Base-by-base conservation (phyloP, 2,329 filamentous ascomycete genomes). In the Aspergillus hortae region DNA sequence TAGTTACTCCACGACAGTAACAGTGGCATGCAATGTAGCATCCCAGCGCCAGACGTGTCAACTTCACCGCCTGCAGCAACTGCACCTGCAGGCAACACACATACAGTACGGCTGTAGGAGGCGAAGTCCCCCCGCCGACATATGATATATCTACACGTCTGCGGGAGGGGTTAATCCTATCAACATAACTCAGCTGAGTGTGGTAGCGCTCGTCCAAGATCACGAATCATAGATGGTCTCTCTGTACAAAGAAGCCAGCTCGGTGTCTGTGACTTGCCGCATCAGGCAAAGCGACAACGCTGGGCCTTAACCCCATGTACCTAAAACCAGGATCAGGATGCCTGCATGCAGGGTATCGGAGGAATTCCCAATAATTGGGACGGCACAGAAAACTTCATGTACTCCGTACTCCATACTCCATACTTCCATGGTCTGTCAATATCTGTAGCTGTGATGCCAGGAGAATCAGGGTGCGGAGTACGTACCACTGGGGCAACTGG, bases 61-160 rank as follows among this genome's bases (percentile, higher is more conserved):
- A 42, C 40, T 23, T 6, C 40, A 12, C 40, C 40, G 14, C 15
- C 40, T 23, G 40, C 40, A 15, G 17, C 17, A 42, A 42, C 40
- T 12, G 40, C 40, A 42, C 40, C 15, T 25, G 40, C 40, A 25
- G 40, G 35, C 15, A 38, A 38, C 14, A 3, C 3, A 42, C 19
- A 21, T 38, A 42, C 40, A 14, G 19, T 9, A 42, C 15, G 6
- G 40, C 17, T 17, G 14, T n/a, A 38, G 35, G 40, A 42, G 40
- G 19, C 38, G 38, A 42, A 15, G 14, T 19, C 14, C 38, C 38
- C 38, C 38, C n/a, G n/a, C 38, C 38, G 17, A 17, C 38, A 42
- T 42, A 42, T 42, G 38, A 42, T 42, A 42, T 17, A 42, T 42
- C 40, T 42, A 42, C 40, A 42, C 40, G 40, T 42, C 40, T n/a